Base-by-base conservation (phyloP, 2,329 filamentous ascomycete genomes). In the Penicillium aurantiogriseum region DNA sequence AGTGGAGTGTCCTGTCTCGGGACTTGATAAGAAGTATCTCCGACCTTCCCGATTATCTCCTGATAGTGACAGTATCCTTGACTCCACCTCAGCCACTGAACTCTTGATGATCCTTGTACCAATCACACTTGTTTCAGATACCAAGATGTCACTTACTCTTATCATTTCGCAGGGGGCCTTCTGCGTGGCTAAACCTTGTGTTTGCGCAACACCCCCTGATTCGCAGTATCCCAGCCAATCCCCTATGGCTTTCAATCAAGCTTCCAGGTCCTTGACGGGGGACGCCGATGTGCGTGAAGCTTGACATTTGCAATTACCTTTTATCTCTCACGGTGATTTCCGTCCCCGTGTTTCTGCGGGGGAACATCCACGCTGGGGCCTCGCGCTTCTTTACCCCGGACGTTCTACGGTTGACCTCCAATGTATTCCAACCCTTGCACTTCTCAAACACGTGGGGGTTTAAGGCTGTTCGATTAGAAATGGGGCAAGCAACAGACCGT, bases 271-370 rank as follows among this genome's bases (percentile, higher is more conserved):
- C 23, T 40, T 27, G 29, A 56, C 59, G 62, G 63, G 43, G 39
- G 13, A 40, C 62, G 60, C 62, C 60, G 62, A 64, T 46, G 10
- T 59, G 62, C 62, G 60, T 48, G 11, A 39, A 33, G 23, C 19
- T 19, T 21, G 8, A 17, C 15, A 35, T 19, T 19, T 42, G 8
- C 10, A 17, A 39, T n/a, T 13, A 7, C 21, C 29, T 23, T 25
- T 13, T 47, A n/a, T 21, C 4, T 29, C 38, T 19, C 31, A 21
- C n/a, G 36, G 23, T 44, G 9, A 27, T 25, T 21, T 31, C 13
- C 33, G 2, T 29, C 31, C 31, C 29, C 11, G 36, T 23, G n/a
- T 31, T 42, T 42, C 25, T 54, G 53, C 47, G 54, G 49, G 42
- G 40, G 45, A 36, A 43, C 44, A 50, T 43, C 27, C 45, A 35